Evolutionary conservation across 1,284 basidiomycete genomes (phyloP).

Genomic region (Phylloboletellus chloephorus): DNA sequence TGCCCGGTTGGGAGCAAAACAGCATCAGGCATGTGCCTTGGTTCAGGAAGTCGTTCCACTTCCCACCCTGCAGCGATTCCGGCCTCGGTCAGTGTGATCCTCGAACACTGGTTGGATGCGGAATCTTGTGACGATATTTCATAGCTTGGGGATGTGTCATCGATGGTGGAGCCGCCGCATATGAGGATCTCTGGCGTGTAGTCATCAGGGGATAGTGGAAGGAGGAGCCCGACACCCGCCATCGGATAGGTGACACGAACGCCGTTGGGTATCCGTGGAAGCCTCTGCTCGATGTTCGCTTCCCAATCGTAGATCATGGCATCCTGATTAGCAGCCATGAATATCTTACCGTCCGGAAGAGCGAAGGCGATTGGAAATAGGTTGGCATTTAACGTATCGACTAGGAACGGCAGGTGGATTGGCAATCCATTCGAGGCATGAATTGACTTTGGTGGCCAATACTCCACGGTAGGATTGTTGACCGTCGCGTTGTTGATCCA

Average conservation of each 20-base stretch:
- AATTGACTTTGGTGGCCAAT: constrained; percentile 71
- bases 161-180: constrained; percentile 71
- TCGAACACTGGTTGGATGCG: constrained; percentile 68
- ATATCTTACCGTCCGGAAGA: constrained; percentile 69
- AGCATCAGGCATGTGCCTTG: constrained; percentile 76
- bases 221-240: constrained; percentile 65
- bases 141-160: constrained; percentile 56
- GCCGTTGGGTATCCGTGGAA: constrained; percentile 72
- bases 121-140: constrained; percentile 64
- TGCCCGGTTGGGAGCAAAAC: constrained; percentile 77
- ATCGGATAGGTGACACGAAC: constrained; percentile 81
- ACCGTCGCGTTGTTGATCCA: constrained; percentile 76
- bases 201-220: constrained; percentile 63
- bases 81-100: constrained; percentile 57
- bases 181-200: constrained; percentile 70
- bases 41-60: constrained; percentile 67
- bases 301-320: constrained; percentile 79
- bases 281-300: constrained; percentile 54
- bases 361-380: constrained; percentile 74
- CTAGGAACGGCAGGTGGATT: constrained; percentile 58
- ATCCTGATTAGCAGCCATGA: constrained; percentile 75
- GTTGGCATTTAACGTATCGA: constrained; percentile 72
- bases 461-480: constrained; percentile 80
- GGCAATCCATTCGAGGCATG: constrained; percentile 60
- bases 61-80: constrained; percentile 72